Evolutionary conservation across 2,329 filamentous ascomycete genomes (phyloP).

Genomic region (Sarocladium brachiariae): DNA sequence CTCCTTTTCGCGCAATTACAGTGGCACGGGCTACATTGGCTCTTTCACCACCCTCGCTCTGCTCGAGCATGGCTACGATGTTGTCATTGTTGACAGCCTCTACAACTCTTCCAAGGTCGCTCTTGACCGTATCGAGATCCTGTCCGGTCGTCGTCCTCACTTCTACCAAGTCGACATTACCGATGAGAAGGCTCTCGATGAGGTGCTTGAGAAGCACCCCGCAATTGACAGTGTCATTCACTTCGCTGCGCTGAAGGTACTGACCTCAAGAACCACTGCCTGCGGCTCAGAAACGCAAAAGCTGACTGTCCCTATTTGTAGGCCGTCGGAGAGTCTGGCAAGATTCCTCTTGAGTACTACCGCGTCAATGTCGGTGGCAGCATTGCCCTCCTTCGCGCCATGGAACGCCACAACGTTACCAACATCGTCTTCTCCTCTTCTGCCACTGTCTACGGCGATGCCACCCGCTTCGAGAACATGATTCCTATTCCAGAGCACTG

Average conservation of each 20-base stretch:
- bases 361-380: slow-evolving; percentile 92
- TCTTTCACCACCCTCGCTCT: slow-evolving; percentile 92
- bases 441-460: slow-evolving; percentile 96
- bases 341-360: slow-evolving; percentile 97
- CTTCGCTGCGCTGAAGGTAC: slow-evolving; percentile 92
- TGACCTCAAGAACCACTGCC: slow-evolving; percentile 14
- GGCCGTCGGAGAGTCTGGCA: slow-evolving; percentile 92
- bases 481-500: slow-evolving; percentile 97
- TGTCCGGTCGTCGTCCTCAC: slow-evolving; percentile 77
- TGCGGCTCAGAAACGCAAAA: no score
- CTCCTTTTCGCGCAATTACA: slow-evolving; percentile 30
- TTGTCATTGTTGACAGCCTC: slow-evolving; percentile 91
- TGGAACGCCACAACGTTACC: slow-evolving; percentile 83
- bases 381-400: slow-evolving; percentile 76
- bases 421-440: slow-evolving; percentile 99
- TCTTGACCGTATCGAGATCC: slow-evolving; percentile 89
- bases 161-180: slow-evolving; percentile 89
- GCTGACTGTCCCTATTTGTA: slow-evolving; percentile 27
- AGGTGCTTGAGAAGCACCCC: slow-evolving; percentile 81
- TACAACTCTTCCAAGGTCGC: slow-evolving; percentile 95
- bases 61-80: slow-evolving; percentile 89
- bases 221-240: slow-evolving; percentile 98
- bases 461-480: slow-evolving; percentile 93
- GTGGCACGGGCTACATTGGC: slow-evolving; percentile 98
- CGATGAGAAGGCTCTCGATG: slow-evolving; percentile 73